Conservation (phyloP, 441 rosid species). For the Erodium chrysanthum region DNA sequence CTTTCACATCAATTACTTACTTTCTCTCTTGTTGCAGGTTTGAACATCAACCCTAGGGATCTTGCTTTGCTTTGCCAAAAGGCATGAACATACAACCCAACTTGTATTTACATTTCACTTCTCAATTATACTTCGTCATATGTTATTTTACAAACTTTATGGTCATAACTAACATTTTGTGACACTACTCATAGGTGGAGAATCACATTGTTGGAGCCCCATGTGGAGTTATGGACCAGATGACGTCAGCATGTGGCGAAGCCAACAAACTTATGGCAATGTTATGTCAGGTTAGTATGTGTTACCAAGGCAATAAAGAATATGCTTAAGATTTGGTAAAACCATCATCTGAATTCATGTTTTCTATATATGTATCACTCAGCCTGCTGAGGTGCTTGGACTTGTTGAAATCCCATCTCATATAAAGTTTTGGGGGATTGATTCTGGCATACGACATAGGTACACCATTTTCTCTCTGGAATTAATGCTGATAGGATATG, state of each 20-base stretch:
- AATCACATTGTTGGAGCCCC: slow-evolving; percentile 99
- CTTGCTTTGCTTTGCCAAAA: slow-evolving; percentile 96
- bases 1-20: not conserved
- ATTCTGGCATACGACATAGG: slow-evolving; percentile 99
- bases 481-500: not conserved
- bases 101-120: not conserved
- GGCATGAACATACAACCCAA: slow-evolving; percentile 28
- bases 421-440: slow-evolving; percentile 96
- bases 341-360: slow-evolving; percentile 9
- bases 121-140: slow-evolving; percentile 1
- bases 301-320: slow-evolving; percentile 10
- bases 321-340: slow-evolving; percentile 9
- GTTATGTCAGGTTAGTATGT: slow-evolving; percentile 88
- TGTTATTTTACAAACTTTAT: slow-evolving; percentile 8
- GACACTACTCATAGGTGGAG: slow-evolving; percentile 59
- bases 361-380: slow-evolving; percentile 21
- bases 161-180: not conserved
- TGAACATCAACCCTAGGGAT: slow-evolving; percentile 70
- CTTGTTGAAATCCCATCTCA: slow-evolving; percentile 92
- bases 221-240: slow-evolving; percentile 99
- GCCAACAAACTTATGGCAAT: slow-evolving; percentile 94
- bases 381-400: slow-evolving; percentile 99
- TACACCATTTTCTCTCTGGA: slow-evolving; percentile 22
- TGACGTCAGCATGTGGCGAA: slow-evolving; percentile 98
- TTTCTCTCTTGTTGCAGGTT: slow-evolving; percentile 37